These are phyloP conservation scores for Paramecium sexaurelia DNA, from an alignment of 73 alveolate genomes.

Conservation along the genomic window DNA sequence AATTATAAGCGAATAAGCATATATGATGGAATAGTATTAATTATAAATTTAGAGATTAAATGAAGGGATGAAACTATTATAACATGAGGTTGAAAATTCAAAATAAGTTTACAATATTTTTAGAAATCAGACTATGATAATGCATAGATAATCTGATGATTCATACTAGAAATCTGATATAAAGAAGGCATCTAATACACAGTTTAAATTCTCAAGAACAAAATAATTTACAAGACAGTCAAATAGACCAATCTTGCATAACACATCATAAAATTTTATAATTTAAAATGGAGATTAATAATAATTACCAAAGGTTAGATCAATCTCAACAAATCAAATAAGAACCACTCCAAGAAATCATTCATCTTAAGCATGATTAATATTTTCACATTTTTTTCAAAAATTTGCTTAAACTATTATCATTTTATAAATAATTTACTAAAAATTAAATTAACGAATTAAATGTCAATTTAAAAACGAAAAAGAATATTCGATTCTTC, in stretches of 20 bases:
- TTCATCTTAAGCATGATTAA: neutral
- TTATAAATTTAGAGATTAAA: neutral
- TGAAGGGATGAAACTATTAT: neutral
- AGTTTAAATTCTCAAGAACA: neutral
- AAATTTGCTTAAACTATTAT: neutral
- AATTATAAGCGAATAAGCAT: neutral
- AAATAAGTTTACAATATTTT: neutral
- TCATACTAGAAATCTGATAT: neutral
- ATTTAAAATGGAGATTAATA: neutral
- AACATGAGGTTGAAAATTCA: neutral
- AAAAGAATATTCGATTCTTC: slow-evolving; percentile 35
- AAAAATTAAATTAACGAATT: slow-evolving; percentile 2
- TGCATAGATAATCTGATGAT: slow-evolving; percentile 11
- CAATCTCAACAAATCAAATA: neutral
- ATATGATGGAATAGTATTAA: neutral
- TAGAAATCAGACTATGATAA: neutral
- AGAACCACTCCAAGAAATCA: slow-evolving; percentile 23
- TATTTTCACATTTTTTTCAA: neutral
- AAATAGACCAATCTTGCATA: neutral
- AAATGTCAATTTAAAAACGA: slow-evolving; percentile 18
- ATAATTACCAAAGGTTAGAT: neutral
- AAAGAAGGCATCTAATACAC: neutral
- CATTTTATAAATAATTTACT: neutral
- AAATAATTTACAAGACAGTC: neutral
- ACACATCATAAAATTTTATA: neutral